A percentile compares a stretch with the other conserved stretches of the same genome.
Conservation (phyloP, 176 grass and related monocot species). For the Zoysia japonica region DNA sequence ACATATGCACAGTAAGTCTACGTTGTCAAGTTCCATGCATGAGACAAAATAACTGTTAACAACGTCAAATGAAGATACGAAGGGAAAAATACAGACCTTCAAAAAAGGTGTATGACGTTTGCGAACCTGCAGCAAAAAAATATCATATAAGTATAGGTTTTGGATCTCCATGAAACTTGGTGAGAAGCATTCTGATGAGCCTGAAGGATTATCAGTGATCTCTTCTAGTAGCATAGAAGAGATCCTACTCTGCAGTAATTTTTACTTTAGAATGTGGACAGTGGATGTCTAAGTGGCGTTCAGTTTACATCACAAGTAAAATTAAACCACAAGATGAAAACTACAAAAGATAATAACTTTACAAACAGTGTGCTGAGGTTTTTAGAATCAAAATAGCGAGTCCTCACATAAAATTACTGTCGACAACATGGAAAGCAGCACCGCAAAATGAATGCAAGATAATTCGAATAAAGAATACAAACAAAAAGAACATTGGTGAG, state of each 20-base stretch:
- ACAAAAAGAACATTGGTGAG: slow-evolving; percentile 12
- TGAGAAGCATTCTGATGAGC: too few species aligned
- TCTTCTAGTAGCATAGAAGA: background rate
- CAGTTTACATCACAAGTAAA: slow-evolving; percentile 29
- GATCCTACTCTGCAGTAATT: slow-evolving; percentile 14
- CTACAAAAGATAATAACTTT: too few species aligned
- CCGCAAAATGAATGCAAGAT: background rate
- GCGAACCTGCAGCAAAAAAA: slow-evolving; percentile 58
- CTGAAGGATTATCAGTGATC: background rate
- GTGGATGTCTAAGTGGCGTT: background rate
- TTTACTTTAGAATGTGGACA: slow-evolving; percentile 7
- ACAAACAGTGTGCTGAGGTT: too few species aligned
- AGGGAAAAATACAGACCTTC: slow-evolving; percentile 54
- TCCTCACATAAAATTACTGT: background rate
- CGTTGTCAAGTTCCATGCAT: background rate
- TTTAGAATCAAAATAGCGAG: background rate
- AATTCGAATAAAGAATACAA: background rate
- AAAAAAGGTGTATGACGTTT: slow-evolving; percentile 85
- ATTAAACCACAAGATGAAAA: slow-evolving; percentile 6
- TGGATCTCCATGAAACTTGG: background rate
- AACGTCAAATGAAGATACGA: background rate
- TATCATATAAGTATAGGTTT: slow-evolving; percentile 30
- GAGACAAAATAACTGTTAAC: slow-evolving; percentile 6
- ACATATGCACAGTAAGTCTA: background rate
- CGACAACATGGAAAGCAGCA: slow-evolving; percentile 12